Conservation (phyloP, 2,329 filamentous ascomycete genomes). For the Alternaria burnsii region DNA sequence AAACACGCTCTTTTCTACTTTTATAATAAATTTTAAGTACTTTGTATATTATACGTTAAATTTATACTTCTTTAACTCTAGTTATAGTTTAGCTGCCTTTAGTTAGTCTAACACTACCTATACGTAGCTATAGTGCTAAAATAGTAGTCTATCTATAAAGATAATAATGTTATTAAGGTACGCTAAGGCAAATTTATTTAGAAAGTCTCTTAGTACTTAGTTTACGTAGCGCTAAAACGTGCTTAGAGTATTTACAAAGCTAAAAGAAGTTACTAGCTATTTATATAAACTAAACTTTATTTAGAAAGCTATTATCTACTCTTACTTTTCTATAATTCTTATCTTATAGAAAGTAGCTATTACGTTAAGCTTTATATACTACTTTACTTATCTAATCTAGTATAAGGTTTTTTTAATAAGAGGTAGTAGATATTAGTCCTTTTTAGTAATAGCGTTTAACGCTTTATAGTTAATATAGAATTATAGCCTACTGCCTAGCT, state of each 20-base stretch:
- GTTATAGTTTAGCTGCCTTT: constrained; percentile 1
- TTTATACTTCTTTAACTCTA: not conserved
- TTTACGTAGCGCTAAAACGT: not conserved
- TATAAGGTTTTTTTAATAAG: not conserved
- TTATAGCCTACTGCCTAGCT: not conserved
- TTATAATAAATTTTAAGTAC: no score
- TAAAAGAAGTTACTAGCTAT: not conserved
- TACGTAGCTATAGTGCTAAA: not conserved
- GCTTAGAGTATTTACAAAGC: not conserved
- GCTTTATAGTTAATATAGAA: constrained; percentile 2
- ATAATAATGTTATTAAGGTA: not conserved
- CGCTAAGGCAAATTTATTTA: not conserved
- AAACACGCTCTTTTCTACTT: no score
- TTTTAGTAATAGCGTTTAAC: not conserved
- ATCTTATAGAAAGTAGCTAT: not conserved
- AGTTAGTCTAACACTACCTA: not conserved
- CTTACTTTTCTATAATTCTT: not conserved
- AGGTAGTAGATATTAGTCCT: not conserved
- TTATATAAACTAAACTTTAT: not conserved
- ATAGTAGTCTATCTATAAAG: not conserved
- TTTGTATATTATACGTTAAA: no score
- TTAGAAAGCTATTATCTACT: not conserved
- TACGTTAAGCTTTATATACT: not conserved
- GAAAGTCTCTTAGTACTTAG: not conserved
- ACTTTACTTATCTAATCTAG: not conserved